Conservation (phyloP, 208 protist species). For the Leishmania guyanensis region DNA sequence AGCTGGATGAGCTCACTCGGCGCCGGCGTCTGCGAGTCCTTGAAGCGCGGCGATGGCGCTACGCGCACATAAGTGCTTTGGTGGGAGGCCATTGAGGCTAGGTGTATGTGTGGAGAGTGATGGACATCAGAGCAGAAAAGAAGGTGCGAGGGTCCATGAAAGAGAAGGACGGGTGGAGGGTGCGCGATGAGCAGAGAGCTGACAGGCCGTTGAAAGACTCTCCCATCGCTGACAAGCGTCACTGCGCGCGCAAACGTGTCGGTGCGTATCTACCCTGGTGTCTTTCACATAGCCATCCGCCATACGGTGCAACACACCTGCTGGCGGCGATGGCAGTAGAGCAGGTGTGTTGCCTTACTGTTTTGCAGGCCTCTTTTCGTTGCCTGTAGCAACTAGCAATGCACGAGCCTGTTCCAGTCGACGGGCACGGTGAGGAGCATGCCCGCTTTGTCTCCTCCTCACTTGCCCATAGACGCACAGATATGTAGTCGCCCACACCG, state of each 20-base stretch:
- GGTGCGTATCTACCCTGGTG: background rate
- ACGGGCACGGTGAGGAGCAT: background rate
- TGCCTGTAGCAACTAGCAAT: background rate
- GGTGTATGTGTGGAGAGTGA: background rate
- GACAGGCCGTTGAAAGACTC: background rate
- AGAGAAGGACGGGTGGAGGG: background rate
- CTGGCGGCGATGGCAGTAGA: background rate
- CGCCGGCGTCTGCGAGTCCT: conserved; percentile 23
- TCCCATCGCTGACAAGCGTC: background rate
- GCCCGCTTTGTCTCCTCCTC: background rate
- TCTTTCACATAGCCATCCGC: background rate
- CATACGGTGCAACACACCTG: background rate
- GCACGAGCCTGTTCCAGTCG: background rate
- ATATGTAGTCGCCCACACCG: background rate
- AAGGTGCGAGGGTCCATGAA: background rate
- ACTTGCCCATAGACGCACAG: background rate
- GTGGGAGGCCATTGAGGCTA: background rate
- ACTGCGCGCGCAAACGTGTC: background rate
- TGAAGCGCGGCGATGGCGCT: conserved; percentile 33
- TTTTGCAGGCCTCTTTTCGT: background rate
- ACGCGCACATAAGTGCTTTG: conserved; percentile 29
- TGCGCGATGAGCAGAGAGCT: background rate
- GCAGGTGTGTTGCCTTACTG: background rate
- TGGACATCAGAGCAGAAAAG: background rate
- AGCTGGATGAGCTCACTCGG: conserved; percentile 42